Conservation (phyloP, 2,329 filamentous ascomycete species). For the Cryphonectria japonica region DNA sequence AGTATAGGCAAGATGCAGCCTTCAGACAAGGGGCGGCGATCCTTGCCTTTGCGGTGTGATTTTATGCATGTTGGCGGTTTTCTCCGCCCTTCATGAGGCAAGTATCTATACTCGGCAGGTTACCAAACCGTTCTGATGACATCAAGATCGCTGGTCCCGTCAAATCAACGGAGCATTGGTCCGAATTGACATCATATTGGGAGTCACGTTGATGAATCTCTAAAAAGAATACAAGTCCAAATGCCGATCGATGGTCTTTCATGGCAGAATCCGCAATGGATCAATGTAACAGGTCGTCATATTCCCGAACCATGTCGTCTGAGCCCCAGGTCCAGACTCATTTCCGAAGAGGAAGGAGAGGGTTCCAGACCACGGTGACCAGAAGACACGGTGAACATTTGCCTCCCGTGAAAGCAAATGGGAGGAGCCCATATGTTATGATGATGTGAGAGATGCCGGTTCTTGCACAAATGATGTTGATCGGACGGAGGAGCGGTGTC, state of each 20-base stretch:
- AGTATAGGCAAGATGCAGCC: constrained; percentile 1
- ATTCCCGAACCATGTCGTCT: constrained; percentile 17
- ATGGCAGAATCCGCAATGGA: not conserved
- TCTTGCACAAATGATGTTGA: constrained; percentile 20
- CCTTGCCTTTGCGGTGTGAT: not conserved
- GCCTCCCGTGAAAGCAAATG: constrained; percentile 15
- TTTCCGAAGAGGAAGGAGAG: constrained; percentile 24
- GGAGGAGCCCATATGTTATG: not conserved
- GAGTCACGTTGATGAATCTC: not conserved
- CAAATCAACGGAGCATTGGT: not conserved
- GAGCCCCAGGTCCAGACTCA: not conserved
- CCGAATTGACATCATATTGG: constrained; percentile 5
- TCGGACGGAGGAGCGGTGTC: constrained; percentile 16
- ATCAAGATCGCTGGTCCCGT: not conserved
- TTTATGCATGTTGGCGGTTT: not conserved
- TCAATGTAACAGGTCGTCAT: constrained; percentile 12
- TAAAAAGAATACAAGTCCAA: not conserved
- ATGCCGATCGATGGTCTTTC: not conserved
- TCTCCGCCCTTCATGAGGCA: constrained; percentile 1
- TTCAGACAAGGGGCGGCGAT: not conserved
- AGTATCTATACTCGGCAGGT: constrained; percentile 1
- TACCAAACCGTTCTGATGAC: not conserved
- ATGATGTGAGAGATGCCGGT: constrained; percentile 12
- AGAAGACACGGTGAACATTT: constrained; percentile 13
- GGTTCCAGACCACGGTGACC: not conserved